Conservation (phyloP, 2,329 filamentous ascomycete species). For the Zymoseptoria tritici region DNA sequence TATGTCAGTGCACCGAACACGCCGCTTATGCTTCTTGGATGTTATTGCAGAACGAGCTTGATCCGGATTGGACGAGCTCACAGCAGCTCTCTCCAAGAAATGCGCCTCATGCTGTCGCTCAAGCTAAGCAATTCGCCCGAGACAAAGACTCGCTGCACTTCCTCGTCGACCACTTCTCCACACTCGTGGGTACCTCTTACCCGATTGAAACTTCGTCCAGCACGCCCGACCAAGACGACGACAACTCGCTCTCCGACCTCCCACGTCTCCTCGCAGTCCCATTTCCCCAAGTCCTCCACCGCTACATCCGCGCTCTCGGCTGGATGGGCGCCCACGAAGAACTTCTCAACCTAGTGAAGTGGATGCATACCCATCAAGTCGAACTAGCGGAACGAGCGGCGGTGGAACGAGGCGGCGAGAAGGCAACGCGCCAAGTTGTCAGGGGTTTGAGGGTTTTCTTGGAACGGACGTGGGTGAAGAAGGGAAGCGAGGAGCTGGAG, state of each 20-base stretch:
- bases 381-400: conserved; percentile 23
- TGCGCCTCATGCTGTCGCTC: background rate
- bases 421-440: conserved; percentile 30
- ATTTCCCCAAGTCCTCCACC: conserved; percentile 44
- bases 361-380: conserved; percentile 49
- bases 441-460: conserved; percentile 37
- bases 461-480: conserved; percentile 28
- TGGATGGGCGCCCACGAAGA: conserved; percentile 52
- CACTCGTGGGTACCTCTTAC: background rate
- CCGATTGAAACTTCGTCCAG: background rate
- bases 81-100: background rate
- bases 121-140: background rate
- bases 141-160: background rate
- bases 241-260: conserved; percentile 3
- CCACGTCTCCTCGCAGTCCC: conserved; percentile 38
- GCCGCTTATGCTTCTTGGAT: conserved; percentile 23
- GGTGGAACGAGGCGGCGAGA: conserved; percentile 25
- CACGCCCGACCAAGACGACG: background rate
- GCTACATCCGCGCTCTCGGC: conserved; percentile 57
- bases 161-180: background rate
- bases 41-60: conserved; percentile 3
- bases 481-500: background rate
- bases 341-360: conserved; percentile 51
- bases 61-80: background rate
- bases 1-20: conserved; percentile 30